Base-by-base conservation (phyloP, 2,329 filamentous ascomycete species). In the Zymoseptoria tritici region DNA sequence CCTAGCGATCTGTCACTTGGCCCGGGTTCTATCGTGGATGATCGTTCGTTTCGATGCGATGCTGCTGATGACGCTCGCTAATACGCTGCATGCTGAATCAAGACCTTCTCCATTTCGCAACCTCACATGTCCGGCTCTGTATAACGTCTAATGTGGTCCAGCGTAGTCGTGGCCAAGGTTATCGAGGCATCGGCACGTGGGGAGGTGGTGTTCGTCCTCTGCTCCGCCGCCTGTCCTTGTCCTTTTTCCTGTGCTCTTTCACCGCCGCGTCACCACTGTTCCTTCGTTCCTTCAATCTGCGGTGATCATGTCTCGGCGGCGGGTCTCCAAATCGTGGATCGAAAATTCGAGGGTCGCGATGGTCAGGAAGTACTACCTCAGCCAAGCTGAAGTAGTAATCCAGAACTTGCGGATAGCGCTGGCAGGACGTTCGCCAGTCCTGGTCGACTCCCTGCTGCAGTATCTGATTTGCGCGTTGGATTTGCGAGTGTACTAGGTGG, bases 321-420 rank as follows among this genome's bases (percentile, higher is more conserved):
- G 55, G 29, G 20, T 36, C 60, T 13, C 70, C 69, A 56, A 71
- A 69, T 13, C 62, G 55, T 2, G 76, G 76, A 55, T 76, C 70
- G 11, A 67, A 54, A 1, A 79, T 74, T 46, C 68, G 67, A 16
- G 70, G 65, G 26, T 74, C 73, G 16, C 70, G 64, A 59, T 90
- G 86, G 49, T 76, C 75, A 0, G 89, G 88, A 4, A 90, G 74
- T 21, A 79, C 82, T 60, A 91, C 72, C 57, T 86, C 83, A 42
- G 91, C 86, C 46, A 91, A 77, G 60, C 83, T 80, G 74, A 87
- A 92, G 71, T 88, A 92, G 74, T 92, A 91, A 73, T 91, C 86
- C 57, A 93, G 78, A n/a, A 92, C 85, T 71, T 91, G 87, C 4
- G 89, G 89, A 67, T 92, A 93, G 57, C 85, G 82, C 67, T 90